phyloP scores from a whole-genome alignment of 371 early-diverging fungal species.

The Synchytrium microbalum region DNA sequence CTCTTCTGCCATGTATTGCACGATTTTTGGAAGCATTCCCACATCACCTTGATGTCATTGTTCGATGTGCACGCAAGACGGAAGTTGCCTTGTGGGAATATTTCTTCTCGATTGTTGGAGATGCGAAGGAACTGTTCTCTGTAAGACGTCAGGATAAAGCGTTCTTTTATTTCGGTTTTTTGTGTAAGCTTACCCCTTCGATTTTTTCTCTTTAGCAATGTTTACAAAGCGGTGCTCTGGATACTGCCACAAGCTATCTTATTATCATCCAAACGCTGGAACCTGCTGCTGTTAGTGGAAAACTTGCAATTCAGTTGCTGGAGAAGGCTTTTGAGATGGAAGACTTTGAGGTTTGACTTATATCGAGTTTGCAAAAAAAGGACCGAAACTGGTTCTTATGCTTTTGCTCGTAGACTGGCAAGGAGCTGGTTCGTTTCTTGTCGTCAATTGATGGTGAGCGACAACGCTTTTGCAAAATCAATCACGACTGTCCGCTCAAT shows the following conservation, averaged over 20 bases:
- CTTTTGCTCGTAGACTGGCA: slow-evolving; percentile 60
- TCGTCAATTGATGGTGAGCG: slow-evolving; percentile 61
- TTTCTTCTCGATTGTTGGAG: slow-evolving; percentile 71
- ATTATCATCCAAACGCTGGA: slow-evolving; percentile 80
- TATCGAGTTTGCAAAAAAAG: too few relatives aligned
- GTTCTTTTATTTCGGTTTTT: background rate
- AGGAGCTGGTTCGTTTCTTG: slow-evolving; percentile 74
- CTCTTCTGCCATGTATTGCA: slow-evolving; percentile 33
- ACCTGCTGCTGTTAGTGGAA: slow-evolving; percentile 53
- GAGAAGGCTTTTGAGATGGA: slow-evolving; percentile 64
- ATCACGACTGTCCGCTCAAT: too few relatives aligned
- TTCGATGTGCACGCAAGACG: slow-evolving; percentile 81
- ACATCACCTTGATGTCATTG: slow-evolving; percentile 70
- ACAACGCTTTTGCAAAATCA: too few relatives aligned
- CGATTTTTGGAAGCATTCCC: slow-evolving; percentile 67
- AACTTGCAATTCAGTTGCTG: slow-evolving; percentile 59
- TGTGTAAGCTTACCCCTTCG: background rate
- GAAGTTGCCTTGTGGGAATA: slow-evolving; percentile 85
- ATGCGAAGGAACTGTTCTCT: slow-evolving; percentile 70
- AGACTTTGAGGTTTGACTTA: slow-evolving; percentile 57
- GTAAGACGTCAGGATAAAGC: slow-evolving; percentile 32
- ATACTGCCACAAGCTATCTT: slow-evolving; percentile 77
- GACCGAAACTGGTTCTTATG: too few relatives aligned
- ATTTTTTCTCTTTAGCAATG: slow-evolving; percentile 43
- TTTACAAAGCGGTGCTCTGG: slow-evolving; percentile 54